Base-by-base conservation (phyloP, 306 rosid species). In the Begonia fuchsioides region DNA sequence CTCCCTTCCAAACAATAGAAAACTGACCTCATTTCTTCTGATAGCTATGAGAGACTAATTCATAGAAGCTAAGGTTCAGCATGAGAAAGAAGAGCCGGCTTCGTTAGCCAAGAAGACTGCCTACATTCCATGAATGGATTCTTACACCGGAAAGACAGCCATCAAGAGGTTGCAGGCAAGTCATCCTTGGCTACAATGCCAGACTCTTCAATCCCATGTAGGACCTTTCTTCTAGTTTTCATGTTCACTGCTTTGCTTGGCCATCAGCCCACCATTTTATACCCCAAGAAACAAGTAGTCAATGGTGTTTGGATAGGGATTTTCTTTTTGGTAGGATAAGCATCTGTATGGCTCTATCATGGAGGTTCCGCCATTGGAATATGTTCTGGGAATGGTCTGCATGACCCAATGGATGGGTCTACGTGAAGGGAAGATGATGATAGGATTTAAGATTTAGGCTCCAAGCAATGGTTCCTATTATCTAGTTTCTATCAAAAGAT, bases 131-230 rank as follows among this genome's bases (percentile, higher is more conserved):
- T 41, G 11, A 5, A 26, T 59, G 68, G 63, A 57, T 19, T 39
- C 52, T 43, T 13, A 10, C 12, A 11, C 45, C 14, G n/a, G 45
- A 41, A n/a, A n/a, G n/a, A n/a, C n/a, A n/a, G n/a, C 45, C 45
- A 3, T 41, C 45, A 41, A 10, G 45, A 41, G 45, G 45, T 41
- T 41, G 45, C 45, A 71, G 82, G 78, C 82, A 68, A 71, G 75
- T 71, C 82, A 76, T 76, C 75, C 82, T 71, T 76, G 78, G 82
- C 82, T 76, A 76, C 70, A 65, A 55, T 60, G 71, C 81, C 50
- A 55, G 75, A 57, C 78, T 64, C 82, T 72, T 47, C 10, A 68
- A 51, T 73, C 75, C 73, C 82, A 67, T 68, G 75, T 39, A 58
- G 66, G 60, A 71, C 72, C 61, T 60, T 35, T 43, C 78, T 71